Evolutionary conservation across 495 filamentous ascomycete species (phyloP).

Genomic region (Cryomyces antarcticus): DNA sequence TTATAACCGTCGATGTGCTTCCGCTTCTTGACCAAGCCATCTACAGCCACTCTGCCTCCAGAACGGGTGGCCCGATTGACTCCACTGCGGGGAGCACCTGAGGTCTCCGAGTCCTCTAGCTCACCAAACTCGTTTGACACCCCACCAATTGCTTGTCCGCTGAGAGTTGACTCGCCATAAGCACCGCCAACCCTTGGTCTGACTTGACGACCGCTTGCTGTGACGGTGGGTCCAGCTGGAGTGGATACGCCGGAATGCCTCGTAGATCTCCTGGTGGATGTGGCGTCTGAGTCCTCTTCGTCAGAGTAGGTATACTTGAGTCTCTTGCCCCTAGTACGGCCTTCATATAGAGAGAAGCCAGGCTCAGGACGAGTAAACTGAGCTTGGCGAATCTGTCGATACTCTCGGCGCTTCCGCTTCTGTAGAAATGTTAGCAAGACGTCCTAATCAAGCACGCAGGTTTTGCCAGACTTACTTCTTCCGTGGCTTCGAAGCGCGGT

Average conservation of each 20-base stretch:
- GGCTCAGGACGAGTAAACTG: slow-evolving; percentile 75
- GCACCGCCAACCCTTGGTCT: slow-evolving; percentile 49
- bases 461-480: slow-evolving; percentile 39
- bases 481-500: slow-evolving; percentile 83
- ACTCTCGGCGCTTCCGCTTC: slow-evolving; percentile 87
- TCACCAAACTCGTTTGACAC: slow-evolving; percentile 14
- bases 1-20: slow-evolving; percentile 29
- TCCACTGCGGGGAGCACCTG: slow-evolving; percentile 9
- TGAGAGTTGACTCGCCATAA: slow-evolving; percentile 55
- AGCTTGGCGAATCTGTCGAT: slow-evolving; percentile 66
- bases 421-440: slow-evolving; percentile 22
- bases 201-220: slow-evolving; percentile 77
- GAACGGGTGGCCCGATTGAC: slow-evolving; percentile 12
- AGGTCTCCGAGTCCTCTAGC: slow-evolving; percentile 15
- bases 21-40: slow-evolving; percentile 16
- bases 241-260: slow-evolving; percentile 54
- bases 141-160: slow-evolving; percentile 22
- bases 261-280: slow-evolving; percentile 45
- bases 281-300: slow-evolving; percentile 56
- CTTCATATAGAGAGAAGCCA: slow-evolving; percentile 86
- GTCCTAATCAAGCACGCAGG: neutral
- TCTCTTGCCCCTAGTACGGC: slow-evolving; percentile 83
- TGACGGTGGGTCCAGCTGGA: slow-evolving; percentile 62
- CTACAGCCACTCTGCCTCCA: slow-evolving; percentile 15
- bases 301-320: slow-evolving; percentile 92